Base-by-base conservation (phyloP, 768 basidiomycete species). In the Pleurotus giganteus region DNA sequence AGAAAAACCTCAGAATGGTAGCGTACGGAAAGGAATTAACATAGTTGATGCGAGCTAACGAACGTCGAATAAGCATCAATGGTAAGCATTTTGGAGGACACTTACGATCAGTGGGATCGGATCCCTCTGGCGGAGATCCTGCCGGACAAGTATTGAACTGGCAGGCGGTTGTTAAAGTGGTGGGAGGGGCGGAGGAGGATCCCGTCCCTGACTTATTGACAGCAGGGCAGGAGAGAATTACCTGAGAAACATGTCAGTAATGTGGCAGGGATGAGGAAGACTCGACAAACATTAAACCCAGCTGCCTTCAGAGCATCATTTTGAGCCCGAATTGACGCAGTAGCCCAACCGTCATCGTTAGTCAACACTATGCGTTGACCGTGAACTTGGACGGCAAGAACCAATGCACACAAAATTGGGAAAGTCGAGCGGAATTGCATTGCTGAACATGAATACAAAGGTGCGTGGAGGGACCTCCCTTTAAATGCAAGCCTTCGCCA, bases 151-250 rank as follows among this genome's bases (percentile, higher is more conserved):
- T 74, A 51, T 77, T 65, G 58, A 76, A 81, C 55, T 81, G 74
- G 62, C 79, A 81, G 8, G 76, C 67, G 7, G 58, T 60, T 2
- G 59, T 65, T 8, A 75, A 59, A 2, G 62, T 47, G 5, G 62
- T 66, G 1, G 80, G 73, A 8, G 72, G 65, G 3, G 66, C 60
- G 4, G 73, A 72, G 2, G 69, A 69, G 3, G 74, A 75, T 9
- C 79, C 77, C 1, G 76, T 74, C 6, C 78, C 80, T 12, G 77
- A 79, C 56, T 72, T 59, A 60, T 80, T 74, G 37, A 69, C 65
- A 5, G 80, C 75, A 1, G 80, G 79, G 4, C 71, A 69, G 13
- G 78, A 80, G 2, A 81, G 62, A n/a, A 80, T 62, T 13, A 78
- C 74, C 78, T 80, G 43, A 13, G 31, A 32, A 7, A 2, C 19